Percentiles rank a stretch among this genome's conserved stretches.
Conservation (phyloP, 116 monocot genomes). For the Posidonia oceanica region DNA sequence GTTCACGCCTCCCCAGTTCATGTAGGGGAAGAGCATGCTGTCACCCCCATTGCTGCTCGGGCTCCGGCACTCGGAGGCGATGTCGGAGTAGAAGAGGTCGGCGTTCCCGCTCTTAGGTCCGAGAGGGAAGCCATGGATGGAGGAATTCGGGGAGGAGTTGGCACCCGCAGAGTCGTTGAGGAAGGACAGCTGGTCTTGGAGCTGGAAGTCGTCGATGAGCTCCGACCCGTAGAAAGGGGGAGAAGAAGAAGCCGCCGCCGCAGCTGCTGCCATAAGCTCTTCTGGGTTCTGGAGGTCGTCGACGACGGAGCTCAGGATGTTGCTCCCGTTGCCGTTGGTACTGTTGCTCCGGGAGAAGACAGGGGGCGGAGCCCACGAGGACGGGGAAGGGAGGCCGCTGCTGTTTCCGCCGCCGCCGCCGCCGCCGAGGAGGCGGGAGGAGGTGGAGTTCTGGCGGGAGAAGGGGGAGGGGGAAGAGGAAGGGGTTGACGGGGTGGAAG, state of each 20-base stretch:
- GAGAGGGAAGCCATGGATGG: conserved; percentile 8
- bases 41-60: conserved; percentile 19
- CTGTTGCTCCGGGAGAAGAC: conserved; percentile 31
- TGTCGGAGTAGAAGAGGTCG: conserved; percentile 10
- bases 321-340: background rate
- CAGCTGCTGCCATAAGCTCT: background rate
- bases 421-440: conserved; percentile 6
- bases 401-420: conserved; percentile 2
- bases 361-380: conserved; percentile 35
- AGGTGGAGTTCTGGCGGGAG: conserved; percentile 25
- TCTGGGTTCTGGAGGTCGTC: conserved; percentile 16
- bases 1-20: conserved; percentile 21
- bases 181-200: conserved; percentile 63
- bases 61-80: conserved; percentile 18
- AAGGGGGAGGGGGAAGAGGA: conserved; percentile 16
- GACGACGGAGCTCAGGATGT: background rate
- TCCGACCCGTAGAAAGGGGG: conserved; percentile 18
- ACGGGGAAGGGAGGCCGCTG: conserved; percentile 19
- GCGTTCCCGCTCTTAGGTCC: background rate
- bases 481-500: conserved; percentile 17
- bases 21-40: conserved; percentile 14
- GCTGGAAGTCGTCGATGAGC: conserved; percentile 46
- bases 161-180: conserved; percentile 24
- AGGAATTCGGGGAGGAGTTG: background rate
- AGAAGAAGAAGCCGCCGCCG: background rate